phyloP scores from a whole-genome alignment of 2,329 filamentous ascomycete species.

The Aphanocladium album region DNA sequence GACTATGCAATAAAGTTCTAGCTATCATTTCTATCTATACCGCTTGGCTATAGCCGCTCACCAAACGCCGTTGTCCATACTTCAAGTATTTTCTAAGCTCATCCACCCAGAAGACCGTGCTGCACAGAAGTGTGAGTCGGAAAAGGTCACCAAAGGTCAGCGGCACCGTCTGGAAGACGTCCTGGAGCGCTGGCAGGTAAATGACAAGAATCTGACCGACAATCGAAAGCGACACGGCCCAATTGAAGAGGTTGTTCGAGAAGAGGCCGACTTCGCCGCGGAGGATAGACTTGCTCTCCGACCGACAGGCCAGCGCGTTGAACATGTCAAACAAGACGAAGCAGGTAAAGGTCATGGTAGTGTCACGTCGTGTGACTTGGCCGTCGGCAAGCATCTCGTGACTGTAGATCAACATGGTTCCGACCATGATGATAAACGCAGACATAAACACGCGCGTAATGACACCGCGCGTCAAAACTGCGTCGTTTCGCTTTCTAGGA shows the following conservation, averaged over 20 bases:
- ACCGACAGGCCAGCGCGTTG: slow-evolving; percentile 90
- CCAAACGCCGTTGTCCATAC: slow-evolving; percentile 52
- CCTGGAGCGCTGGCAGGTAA: slow-evolving; percentile 89
- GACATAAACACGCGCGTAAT: slow-evolving; percentile 83
- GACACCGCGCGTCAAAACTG: slow-evolving; percentile 81
- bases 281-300: slow-evolving; percentile 82
- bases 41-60: slow-evolving; percentile 60
- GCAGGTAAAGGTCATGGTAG: slow-evolving; percentile 98
- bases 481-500: slow-evolving; percentile 75
- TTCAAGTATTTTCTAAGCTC: slow-evolving; percentile 79
- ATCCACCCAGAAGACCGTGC: slow-evolving; percentile 91
- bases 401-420: slow-evolving; percentile 86
- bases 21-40: slow-evolving; percentile 39
- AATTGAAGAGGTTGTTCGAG: slow-evolving; percentile 92
- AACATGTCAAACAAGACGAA: slow-evolving; percentile 99
- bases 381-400: slow-evolving; percentile 84
- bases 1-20: slow-evolving; percentile 1
- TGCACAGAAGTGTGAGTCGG: slow-evolving; percentile 68
- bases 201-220: slow-evolving; percentile 86
- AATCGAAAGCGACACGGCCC: slow-evolving; percentile 81
- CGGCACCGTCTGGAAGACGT: slow-evolving; percentile 93
- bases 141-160: slow-evolving; percentile 69
- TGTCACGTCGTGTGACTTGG: slow-evolving; percentile 84
- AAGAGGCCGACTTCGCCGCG: slow-evolving; percentile 79
- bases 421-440: slow-evolving; percentile 83